phyloP scores from a whole-genome alignment of 2,329 filamentous ascomycete species.

The Knoxdaviesia proteae region DNA sequence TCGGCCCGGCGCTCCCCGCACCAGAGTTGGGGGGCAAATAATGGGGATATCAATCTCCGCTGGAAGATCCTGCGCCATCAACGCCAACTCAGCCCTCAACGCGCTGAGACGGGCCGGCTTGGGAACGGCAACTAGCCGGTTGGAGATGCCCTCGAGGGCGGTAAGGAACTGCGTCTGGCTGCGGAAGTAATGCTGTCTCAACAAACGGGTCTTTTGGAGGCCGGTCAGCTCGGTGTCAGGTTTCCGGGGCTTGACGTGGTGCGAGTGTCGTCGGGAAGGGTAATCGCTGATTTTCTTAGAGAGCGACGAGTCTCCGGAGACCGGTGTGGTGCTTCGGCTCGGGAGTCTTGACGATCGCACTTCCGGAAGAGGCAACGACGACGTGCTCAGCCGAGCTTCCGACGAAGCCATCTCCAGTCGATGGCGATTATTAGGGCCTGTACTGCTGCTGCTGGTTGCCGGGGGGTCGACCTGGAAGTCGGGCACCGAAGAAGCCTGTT shows the following conservation, averaged over 20 bases:
- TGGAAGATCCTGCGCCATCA: constrained; percentile 63
- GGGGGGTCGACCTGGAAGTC: too few species aligned
- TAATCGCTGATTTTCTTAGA: too few species aligned
- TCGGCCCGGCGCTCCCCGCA: constrained; percentile 51
- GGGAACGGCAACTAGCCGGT: constrained; percentile 62
- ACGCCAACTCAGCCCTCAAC: constrained; percentile 56
- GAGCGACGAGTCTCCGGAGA: constrained; percentile 27
- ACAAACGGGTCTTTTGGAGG: constrained; percentile 46
- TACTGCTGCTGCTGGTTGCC: background rate
- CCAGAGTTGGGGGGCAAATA: constrained; percentile 55
- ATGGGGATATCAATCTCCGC: constrained; percentile 70
- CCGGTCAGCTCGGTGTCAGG: constrained; percentile 40
- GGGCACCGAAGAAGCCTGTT: too few species aligned
- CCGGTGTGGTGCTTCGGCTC: constrained; percentile 34
- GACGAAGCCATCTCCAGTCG: constrained; percentile 26
- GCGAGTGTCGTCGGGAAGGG: constrained; percentile 34
- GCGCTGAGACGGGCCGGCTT: constrained; percentile 67
- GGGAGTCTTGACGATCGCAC: constrained; percentile 28
- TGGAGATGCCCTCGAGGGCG: constrained; percentile 66
- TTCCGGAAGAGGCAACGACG: constrained; percentile 45
- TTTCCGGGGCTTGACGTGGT: constrained; percentile 33
- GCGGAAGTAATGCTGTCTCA: constrained; percentile 67
- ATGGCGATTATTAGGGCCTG: constrained; percentile 14
- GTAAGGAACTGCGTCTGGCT: constrained; percentile 64
- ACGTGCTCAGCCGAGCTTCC: constrained; percentile 45